Evolutionary conservation across 2,329 filamentous ascomycete species (phyloP).

Genomic region (Colletotrichum shisoi): DNA sequence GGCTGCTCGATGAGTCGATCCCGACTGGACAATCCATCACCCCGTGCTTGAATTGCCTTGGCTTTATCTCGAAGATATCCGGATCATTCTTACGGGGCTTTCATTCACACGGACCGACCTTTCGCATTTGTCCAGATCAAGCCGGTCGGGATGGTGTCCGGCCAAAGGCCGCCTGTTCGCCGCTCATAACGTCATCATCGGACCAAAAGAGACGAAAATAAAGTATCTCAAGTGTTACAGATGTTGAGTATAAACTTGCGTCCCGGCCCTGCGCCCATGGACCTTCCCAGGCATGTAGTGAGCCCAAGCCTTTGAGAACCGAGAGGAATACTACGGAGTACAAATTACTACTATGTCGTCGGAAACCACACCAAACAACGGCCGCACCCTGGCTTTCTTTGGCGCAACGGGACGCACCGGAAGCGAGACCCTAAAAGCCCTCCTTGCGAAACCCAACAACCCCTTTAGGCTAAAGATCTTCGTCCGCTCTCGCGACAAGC

Average conservation of each 20-base stretch:
- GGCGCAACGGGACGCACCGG: conserved; percentile 34
- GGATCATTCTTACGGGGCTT: not conserved
- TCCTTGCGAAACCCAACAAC: conserved; percentile 9
- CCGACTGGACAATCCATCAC: not conserved
- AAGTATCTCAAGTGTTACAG: not conserved
- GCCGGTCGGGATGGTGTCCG: not conserved
- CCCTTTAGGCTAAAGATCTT: conserved; percentile 18
- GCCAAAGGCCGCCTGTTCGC: not conserved
- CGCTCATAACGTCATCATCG: too few species aligned
- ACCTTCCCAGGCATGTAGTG: too few species aligned
- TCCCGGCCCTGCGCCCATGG: not conserved
- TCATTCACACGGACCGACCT: not conserved
- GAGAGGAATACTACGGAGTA: not conserved
- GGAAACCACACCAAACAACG: not conserved
- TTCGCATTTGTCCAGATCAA: not conserved
- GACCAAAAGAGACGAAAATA: not conserved
- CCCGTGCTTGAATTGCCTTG: not conserved
- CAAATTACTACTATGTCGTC: not conserved
- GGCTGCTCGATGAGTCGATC: too few species aligned
- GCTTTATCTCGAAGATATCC: not conserved
- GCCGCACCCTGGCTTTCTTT: conserved; percentile 27
- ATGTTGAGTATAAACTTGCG: not conserved
- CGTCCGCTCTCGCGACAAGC: conserved; percentile 23
- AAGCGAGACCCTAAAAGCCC: conserved; percentile 27
- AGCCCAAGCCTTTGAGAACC: too few species aligned